These are phyloP conservation scores for Cutaneotrichosporon arboriforme DNA, from an alignment of 1,284 basidiomycete species.

Conservation along the genomic window DNA sequence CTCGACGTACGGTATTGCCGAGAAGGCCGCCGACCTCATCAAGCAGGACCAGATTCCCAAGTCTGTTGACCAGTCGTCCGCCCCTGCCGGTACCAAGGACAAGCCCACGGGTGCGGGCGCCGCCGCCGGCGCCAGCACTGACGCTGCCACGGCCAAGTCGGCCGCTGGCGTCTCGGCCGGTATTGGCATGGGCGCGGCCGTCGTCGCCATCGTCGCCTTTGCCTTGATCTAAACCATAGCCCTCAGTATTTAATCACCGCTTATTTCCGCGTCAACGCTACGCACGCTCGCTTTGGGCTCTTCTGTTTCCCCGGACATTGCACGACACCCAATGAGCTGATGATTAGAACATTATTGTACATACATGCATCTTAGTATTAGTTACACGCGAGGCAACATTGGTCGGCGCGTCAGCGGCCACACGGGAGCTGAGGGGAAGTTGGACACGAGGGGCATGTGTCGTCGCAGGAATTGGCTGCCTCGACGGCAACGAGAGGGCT, in stretches of 20 bases:
- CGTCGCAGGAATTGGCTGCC: no score
- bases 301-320: no score
- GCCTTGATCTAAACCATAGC: not conserved
- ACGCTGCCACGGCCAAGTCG: conserved; percentile 10
- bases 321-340: no score
- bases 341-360: no score
- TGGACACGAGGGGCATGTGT: no score
- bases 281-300: not conserved
- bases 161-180: conserved; percentile 23
- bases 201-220: conserved; percentile 29
- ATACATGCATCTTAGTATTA: no score
- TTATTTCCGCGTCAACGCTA: not conserved
- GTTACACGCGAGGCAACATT: no score
- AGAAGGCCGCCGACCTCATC: conserved; percentile 62
- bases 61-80: not conserved
- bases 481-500: no score
- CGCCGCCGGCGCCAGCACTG: conserved; percentile 9
- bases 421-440: no score
- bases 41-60: conserved; percentile 29
- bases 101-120: not conserved
- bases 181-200: conserved; percentile 35
- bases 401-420: no score
- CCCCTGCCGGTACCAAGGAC: no score
- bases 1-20: conserved; percentile 63
- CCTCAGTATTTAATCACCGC: no score